Percentiles rank a stretch among this genome's conserved stretches.
Conservation (phyloP, 495 filamentous ascomycete species). For the Neurospora africana region DNA sequence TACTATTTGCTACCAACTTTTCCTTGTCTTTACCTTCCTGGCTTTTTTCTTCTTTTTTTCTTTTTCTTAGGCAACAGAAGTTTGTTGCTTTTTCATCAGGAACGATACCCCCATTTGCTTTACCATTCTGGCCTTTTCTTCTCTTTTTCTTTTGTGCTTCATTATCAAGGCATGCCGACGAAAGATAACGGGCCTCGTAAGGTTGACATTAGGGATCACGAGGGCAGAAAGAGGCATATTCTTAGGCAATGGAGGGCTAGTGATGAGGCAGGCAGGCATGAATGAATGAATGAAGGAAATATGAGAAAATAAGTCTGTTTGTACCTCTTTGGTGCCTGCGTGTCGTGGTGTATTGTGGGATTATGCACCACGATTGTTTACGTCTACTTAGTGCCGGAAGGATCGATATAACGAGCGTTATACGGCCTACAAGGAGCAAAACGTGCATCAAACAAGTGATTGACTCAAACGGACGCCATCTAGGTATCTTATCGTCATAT, state of each 20-base stretch:
- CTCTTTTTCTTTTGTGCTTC: background rate
- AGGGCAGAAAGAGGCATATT: background rate
- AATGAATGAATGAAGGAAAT: background rate
- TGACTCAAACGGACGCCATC: background rate
- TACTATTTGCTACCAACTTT: background rate
- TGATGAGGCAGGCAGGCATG: background rate
- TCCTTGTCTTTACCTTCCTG: background rate
- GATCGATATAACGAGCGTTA: background rate
- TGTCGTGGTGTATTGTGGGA: background rate
- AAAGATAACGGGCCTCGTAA: background rate
- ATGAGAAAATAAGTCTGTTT: background rate
- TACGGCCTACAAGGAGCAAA: background rate
- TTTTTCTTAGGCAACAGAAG: background rate
- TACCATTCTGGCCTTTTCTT: background rate
- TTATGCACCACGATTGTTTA: background rate
- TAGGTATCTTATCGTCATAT: background rate
- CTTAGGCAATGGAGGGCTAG: background rate
- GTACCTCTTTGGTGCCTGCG: background rate
- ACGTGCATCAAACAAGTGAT: background rate
- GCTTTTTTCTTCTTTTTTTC: background rate
- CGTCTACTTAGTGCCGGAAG: background rate
- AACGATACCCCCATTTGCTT: background rate
- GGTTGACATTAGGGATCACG: background rate
- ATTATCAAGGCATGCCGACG: background rate
- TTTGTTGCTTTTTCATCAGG: slow-evolving; percentile 1